Evolutionary conservation across 345 rosid genomes (phyloP).

Genomic region (Gossypium australe): DNA sequence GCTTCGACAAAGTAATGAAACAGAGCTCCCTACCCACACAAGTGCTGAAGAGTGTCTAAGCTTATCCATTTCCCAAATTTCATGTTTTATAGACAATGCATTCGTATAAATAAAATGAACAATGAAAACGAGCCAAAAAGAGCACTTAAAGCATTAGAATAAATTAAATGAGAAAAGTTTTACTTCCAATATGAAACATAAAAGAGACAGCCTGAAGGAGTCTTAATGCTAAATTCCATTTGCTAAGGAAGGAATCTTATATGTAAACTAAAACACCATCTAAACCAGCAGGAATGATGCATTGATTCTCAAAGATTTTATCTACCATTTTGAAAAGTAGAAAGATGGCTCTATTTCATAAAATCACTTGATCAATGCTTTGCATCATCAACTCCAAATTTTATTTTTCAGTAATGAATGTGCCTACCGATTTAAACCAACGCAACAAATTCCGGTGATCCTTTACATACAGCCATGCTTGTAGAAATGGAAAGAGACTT

Average conservation of each 20-base stretch:
- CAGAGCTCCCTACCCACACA: conserved; percentile 22
- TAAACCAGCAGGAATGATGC: neutral
- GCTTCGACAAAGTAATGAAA: conserved; percentile 49
- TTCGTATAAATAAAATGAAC: neutral
- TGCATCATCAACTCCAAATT: neutral
- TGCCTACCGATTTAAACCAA: conserved; percentile 81
- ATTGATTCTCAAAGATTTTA: neutral
- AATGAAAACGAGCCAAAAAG: neutral
- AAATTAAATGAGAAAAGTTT: neutral
- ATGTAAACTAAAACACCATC: neutral
- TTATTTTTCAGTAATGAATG: conserved; percentile 40
- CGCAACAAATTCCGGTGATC: conserved; percentile 67
- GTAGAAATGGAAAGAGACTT: conserved; percentile 80
- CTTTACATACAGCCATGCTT: conserved; percentile 89
- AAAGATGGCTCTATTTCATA: neutral
- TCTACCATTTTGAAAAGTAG: neutral
- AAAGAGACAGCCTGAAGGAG: neutral
- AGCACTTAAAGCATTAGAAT: neutral
- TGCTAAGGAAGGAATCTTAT: neutral
- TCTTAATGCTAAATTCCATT: neutral
- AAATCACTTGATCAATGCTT: neutral
- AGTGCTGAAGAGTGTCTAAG: no score
- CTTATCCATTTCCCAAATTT: no score
- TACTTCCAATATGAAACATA: neutral
- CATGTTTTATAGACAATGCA: no score